Conservation (phyloP, 2,329 filamentous ascomycete species). For the Fusarium torreyae region DNA sequence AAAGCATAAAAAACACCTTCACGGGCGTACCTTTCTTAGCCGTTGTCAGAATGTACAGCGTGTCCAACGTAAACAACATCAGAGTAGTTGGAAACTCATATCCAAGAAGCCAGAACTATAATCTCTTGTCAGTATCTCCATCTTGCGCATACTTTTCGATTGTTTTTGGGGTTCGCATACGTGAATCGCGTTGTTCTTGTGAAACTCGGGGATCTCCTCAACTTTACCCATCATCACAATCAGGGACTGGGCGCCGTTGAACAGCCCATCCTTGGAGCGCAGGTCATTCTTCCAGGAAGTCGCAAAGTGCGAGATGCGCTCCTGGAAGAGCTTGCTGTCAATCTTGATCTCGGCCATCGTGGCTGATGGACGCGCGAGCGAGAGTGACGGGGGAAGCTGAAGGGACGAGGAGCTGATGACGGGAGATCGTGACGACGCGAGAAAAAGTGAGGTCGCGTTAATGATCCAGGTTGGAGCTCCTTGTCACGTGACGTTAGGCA, state of each 20-base stretch:
- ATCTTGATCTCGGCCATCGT: conserved; percentile 90
- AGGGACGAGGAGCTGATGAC: conserved; percentile 47
- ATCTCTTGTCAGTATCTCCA: conserved; percentile 36
- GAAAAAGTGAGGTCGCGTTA: conserved; percentile 61
- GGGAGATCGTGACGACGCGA: conserved; percentile 55
- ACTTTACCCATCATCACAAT: conserved; percentile 95
- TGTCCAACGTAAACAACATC: conserved; percentile 90
- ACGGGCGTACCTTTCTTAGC: conserved; percentile 88
- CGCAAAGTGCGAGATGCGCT: conserved; percentile 88
- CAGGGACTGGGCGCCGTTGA: conserved; percentile 89
- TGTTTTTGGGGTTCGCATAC: conserved; percentile 65
- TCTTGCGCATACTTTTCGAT: conserved; percentile 4
- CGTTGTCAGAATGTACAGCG: conserved; percentile 93
- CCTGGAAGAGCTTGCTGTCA: conserved; percentile 93
- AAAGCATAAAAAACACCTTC: background rate
- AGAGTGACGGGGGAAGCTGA: conserved; percentile 46
- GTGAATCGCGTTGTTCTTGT: conserved; percentile 97
- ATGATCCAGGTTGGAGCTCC: conserved; percentile 52
- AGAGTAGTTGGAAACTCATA: conserved; percentile 98
- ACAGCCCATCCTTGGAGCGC: conserved; percentile 86
- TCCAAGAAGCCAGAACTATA: conserved; percentile 95
- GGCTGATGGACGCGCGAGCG: conserved; percentile 55
- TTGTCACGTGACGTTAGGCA: conserved; percentile 55
- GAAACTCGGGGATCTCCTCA: conserved; percentile 86
- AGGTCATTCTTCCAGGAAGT: conserved; percentile 97